Evolutionary conservation across 352 stramenopile species (phyloP), one percentile per base, ranked within the genome.

Genomic region (Globisporangium canariense): DNA sequence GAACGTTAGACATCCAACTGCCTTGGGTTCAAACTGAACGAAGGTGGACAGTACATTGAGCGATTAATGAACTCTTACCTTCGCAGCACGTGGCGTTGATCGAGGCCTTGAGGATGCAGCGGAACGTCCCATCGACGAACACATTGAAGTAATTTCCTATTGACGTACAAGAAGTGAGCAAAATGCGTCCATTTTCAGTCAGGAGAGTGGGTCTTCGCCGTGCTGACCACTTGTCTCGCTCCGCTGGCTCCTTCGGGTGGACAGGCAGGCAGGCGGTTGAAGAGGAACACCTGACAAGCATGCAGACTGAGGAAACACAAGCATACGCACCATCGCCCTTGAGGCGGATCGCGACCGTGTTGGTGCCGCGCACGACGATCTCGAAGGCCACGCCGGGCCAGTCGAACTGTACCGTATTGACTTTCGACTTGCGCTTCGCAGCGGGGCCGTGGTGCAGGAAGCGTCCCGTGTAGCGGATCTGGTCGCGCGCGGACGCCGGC

Each of bases 391-490:
- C 86, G 47, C 71, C 85, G 0, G 85, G 73, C 87, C 87, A 95
- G 71, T 95, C 87, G 64, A 95, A 95, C 64, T 95, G 85, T 73
- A 91, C 86, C 14, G 79, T 88, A 71, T 94, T 95, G 56, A 93
- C 83, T 70, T 95, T 95, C 18, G 84, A 88, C 56, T 83, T 86
- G 54, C 84, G 84, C 20, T 72, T 53, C 5, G 79, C 76, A 36
- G 74, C 67, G 40, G 80, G 68, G 28, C 83, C 85, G 69, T 94
- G 83, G 71, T 92, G 80, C 60, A 95, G 64, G 68, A 94, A 71
- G 3, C 87, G 73, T 0, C 87, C 87, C 11, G 76, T 82, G 70
- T 91, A 92, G 36, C 79, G 76, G 62, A 95, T 91, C 46, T 86
- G 76, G 63, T 95, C 85, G 30, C 67, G 43, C 32, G 77, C 84